Evolutionary conservation across 768 basidiomycete species (phyloP).

Genomic region (Polyporus arcularius): DNA sequence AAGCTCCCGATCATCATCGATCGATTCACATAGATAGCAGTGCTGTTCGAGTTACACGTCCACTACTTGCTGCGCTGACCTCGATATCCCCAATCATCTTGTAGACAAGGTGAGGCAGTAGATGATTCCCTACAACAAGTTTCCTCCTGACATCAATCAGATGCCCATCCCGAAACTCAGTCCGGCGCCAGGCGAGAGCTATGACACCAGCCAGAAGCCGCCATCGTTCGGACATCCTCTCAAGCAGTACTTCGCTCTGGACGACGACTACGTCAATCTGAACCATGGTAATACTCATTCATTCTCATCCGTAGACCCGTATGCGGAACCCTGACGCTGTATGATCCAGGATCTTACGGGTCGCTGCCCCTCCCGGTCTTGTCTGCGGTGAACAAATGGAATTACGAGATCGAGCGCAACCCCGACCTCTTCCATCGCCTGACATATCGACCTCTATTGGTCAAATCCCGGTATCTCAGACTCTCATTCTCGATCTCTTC

Average conservation of each 20-base stretch:
- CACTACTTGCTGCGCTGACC: too few relatives aligned
- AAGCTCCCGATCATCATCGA: too few relatives aligned
- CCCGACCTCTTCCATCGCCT: constrained; percentile 24
- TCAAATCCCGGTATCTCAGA: constrained; percentile 14
- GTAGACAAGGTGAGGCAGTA: too few relatives aligned
- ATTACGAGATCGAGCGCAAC: constrained; percentile 18
- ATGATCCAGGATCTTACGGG: constrained; percentile 22
- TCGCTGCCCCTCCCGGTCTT: constrained; percentile 23
- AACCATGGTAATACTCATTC: constrained; percentile 51
- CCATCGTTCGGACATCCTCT: constrained; percentile 58
- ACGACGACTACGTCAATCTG: constrained; percentile 61
- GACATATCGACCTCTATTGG: constrained; percentile 4
- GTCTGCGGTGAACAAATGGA: constrained; percentile 1
- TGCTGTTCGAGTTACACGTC: too few relatives aligned
- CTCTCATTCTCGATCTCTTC: too few relatives aligned
- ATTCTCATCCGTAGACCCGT: not conserved
- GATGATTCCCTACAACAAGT: too few relatives aligned
- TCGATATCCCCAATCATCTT: too few relatives aligned
- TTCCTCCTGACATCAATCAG: too few relatives aligned
- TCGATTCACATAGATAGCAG: too few relatives aligned
- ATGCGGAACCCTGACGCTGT: too few relatives aligned
- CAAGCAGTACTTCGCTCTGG: constrained; percentile 56
- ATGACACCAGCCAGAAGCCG: constrained; percentile 27
- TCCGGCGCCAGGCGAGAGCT: constrained; percentile 15
- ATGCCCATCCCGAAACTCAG: not conserved